Conservation (phyloP, 192 early-diverging fungal genomes). For the Coemansia sp. region DNA sequence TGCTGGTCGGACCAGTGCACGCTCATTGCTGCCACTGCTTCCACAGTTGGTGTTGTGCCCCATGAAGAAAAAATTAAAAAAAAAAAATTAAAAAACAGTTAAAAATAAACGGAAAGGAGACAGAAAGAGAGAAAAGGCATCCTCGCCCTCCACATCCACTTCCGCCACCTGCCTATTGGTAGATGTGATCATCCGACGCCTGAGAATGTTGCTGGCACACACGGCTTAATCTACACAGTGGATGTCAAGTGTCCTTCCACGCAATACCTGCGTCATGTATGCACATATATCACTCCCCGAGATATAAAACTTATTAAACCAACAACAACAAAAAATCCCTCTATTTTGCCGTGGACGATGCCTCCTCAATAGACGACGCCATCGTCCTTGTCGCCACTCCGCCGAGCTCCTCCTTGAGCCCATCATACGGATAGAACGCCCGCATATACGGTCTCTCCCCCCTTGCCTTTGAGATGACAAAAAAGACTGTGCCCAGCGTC, state of each 20-base stretch:
- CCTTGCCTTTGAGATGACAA: slow-evolving; percentile 52
- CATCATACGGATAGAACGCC: slow-evolving; percentile 59
- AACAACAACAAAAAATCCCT: background rate
- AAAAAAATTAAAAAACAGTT: background rate
- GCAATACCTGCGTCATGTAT: no score
- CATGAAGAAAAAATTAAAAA: background rate
- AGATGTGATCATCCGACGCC: no score
- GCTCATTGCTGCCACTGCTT: background rate
- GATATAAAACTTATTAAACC: no score
- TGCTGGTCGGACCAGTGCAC: background rate
- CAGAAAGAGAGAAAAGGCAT: background rate
- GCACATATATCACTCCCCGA: no score
- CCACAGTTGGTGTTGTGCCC: background rate
- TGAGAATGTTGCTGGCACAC: no score
- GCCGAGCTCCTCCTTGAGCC: slow-evolving; percentile 66
- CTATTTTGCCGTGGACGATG: slow-evolving; percentile 1
- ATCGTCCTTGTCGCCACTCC: slow-evolving; percentile 38
- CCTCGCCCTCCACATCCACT: background rate
- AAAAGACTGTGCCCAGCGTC: slow-evolving; percentile 55
- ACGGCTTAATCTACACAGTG: no score
- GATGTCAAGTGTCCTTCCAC: no score
- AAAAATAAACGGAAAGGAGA: background rate
- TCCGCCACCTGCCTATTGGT: no score
- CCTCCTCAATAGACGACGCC: slow-evolving; percentile 32
- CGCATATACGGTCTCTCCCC: slow-evolving; percentile 62